phyloP scores from a whole-genome alignment of 805 yeast species.

The Yamadazyma takamatsuzukensis region DNA sequence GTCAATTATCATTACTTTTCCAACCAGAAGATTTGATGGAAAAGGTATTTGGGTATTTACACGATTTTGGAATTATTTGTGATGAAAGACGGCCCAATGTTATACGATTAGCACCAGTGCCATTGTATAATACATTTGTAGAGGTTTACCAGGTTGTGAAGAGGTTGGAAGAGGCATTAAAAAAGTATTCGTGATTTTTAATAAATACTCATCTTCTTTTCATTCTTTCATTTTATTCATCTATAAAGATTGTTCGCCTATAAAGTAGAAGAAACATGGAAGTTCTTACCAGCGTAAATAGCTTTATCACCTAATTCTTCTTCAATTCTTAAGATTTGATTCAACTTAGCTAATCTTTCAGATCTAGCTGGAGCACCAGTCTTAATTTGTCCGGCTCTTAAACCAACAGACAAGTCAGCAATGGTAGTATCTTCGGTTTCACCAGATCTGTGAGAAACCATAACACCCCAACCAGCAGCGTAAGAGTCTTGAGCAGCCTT shows the following conservation, averaged over 20 bases:
- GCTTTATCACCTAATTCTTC: conserved; percentile 98
- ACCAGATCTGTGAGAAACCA: conserved; percentile 99
- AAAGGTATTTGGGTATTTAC: conserved; percentile 47
- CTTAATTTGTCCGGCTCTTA: conserved; percentile 98
- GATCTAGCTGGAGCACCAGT: conserved; percentile 99
- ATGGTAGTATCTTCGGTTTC: conserved; percentile 98
- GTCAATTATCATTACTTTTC: conserved; percentile 78
- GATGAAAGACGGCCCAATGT: conserved; percentile 92
- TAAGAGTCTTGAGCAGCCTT: conserved; percentile 94
- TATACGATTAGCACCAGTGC: conserved; percentile 83
- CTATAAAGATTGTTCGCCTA: conserved; percentile 18
- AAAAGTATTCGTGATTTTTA: conserved; percentile 3
- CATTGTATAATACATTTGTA: conserved; percentile 72
- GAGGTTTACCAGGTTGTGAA: conserved; percentile 53
- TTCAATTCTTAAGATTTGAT: conserved; percentile 98
- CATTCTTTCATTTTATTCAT: neutral
- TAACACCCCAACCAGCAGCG: conserved; percentile 98
- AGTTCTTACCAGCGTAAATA: conserved; percentile 87
- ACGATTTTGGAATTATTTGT: conserved; percentile 62
- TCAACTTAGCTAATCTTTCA: conserved; percentile 98
- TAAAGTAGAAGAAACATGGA: conserved; percentile 56
- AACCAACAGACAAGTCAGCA: conserved; percentile 97
- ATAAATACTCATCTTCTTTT: neutral
- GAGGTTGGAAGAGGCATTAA: conserved; percentile 40
- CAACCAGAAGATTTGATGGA: conserved; percentile 53